Percentiles rank a stretch among this genome's conserved stretches.
Conservation (phyloP, 768 basidiomycete genomes). For the Pholiota microspora region DNA sequence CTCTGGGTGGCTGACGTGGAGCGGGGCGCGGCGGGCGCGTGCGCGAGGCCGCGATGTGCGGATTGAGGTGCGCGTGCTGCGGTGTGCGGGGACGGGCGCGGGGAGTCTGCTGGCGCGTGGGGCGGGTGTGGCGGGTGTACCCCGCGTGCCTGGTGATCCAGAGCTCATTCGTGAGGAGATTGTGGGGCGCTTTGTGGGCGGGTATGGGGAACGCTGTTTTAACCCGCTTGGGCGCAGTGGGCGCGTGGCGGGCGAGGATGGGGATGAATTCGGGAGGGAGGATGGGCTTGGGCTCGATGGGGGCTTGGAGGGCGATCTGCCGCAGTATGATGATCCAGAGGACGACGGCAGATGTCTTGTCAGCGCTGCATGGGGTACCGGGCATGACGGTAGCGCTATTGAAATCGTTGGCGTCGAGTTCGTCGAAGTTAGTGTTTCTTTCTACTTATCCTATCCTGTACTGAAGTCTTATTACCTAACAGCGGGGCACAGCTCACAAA, state of each 20-base stretch:
- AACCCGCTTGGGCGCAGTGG: conserved; percentile 24
- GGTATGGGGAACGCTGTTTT: conserved; percentile 40
- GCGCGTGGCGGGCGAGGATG: conserved; percentile 17
- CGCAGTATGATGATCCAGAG: conserved; percentile 31
- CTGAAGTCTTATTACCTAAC: conserved; percentile 1
- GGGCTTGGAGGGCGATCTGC: not conserved
- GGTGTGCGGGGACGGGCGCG: conserved; percentile 32
- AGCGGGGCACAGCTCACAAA: conserved; percentile 52
- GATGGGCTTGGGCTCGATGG: conserved; percentile 14
- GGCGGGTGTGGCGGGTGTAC: conserved; percentile 5
- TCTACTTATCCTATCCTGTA: not conserved
- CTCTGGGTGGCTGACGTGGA: conserved; percentile 55
- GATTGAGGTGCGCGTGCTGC: conserved; percentile 38
- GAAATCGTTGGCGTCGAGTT: conserved; percentile 67
- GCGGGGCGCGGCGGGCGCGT: conserved; percentile 37
- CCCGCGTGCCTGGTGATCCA: conserved; percentile 15
- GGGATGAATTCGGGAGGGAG: conserved; percentile 4
- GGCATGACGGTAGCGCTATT: conserved; percentile 75
- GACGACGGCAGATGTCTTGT: conserved; percentile 61
- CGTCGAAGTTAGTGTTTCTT: conserved; percentile 48
- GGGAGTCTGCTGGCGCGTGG: conserved; percentile 25
- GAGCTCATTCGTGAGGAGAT: conserved; percentile 37
- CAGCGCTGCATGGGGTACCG: conserved; percentile 77
- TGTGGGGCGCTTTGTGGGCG: conserved; percentile 45
- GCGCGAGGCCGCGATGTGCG: conserved; percentile 36